These are phyloP conservation scores for Biancaea sappan DNA, from an alignment of 306 rosid species.

Conservation along the genomic window DNA sequence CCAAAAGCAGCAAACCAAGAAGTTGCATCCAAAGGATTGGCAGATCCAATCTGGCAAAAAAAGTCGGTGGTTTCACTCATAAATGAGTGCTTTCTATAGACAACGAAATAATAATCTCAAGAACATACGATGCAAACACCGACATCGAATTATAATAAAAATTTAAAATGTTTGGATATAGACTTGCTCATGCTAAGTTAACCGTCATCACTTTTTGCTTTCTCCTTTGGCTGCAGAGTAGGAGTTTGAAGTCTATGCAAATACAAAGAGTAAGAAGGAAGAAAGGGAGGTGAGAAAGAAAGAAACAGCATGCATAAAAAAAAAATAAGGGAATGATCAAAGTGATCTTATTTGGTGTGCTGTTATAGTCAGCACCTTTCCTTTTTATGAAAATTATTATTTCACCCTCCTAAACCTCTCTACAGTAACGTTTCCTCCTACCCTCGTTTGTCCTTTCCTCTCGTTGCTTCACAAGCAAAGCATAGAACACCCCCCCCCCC, in stretches of 20 bases:
- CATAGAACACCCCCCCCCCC: no score
- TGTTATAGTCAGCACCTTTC: slow-evolving; percentile 57
- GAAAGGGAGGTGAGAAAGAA: slow-evolving; percentile 12
- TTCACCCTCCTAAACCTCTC: slow-evolving; percentile 38
- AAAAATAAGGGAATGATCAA: slow-evolving; percentile 2
- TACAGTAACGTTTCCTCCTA: slow-evolving; percentile 37
- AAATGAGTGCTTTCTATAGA: not conserved
- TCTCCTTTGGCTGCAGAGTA: not conserved
- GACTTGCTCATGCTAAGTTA: not conserved
- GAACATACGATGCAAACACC: not conserved
- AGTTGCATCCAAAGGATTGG: slow-evolving; percentile 5
- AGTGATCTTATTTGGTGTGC: slow-evolving; percentile 61
- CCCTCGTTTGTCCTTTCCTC: slow-evolving; percentile 39
- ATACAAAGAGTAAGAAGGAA: slow-evolving; percentile 34
- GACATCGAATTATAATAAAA: not conserved
- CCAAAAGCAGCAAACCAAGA: slow-evolving; percentile 13
- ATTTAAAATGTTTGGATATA: not conserved
- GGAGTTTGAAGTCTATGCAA: slow-evolving; percentile 15
- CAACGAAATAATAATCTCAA: not conserved
- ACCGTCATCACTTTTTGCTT: not conserved
- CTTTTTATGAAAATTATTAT: slow-evolving; percentile 43
- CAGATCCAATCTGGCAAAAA: not conserved
- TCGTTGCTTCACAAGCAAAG: slow-evolving; percentile 75
- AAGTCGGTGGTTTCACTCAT: not conserved
- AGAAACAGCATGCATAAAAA: not conserved